Base-by-base conservation (phyloP, 1,139 yeast genomes). In the Citeromyces siamensis region DNA sequence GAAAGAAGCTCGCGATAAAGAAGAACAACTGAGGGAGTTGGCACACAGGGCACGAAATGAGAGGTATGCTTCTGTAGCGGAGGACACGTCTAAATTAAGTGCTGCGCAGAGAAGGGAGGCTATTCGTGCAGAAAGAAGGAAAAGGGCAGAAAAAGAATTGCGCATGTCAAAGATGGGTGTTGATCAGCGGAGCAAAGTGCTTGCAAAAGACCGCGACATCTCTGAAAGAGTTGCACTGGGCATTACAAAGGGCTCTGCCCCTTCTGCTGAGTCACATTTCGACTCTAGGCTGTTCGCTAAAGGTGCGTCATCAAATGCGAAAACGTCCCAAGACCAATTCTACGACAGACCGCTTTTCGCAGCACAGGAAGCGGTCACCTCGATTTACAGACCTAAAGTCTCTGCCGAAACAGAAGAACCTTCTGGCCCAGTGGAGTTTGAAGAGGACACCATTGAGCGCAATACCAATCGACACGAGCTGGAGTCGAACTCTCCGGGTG, bases 311-410 rank as follows among this genome's bases (percentile, higher is more conserved):
- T 44, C 59, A 1, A 56, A 62, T 13, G 54, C 60, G 5, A 56
- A 60, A 28, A 58, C 59, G 37, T 57, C 59, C 39, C 68, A 64
- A 26, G 75, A 68, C 38, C 71, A 68, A 44, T 56, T 71, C 3
- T 77, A 76, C 45, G 79, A 73, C 44, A 62, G 55, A 38, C 74
- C 82, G 1, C 51, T 77, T 23, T 76, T 75, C 47, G 56, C 59
- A 32, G 68, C 64, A 2, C 71, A 70, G 37, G 70, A 67, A 38
- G 73, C 68, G 7, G 56, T 71, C 7, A 64, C 64, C 37, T 64
- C 60, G 34, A 62, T 73, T 8, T 74, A 73, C 46, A 59, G 70
- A 40, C 65, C 67, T 9, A 32, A 32, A 5, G 28, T 23, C 13
- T 23, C 28, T 14, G 28, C 10, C 6, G 28, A 43, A 4, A 42